Conservation (phyloP, 441 rosid genomes). For the Arabidopsis lyrata region DNA sequence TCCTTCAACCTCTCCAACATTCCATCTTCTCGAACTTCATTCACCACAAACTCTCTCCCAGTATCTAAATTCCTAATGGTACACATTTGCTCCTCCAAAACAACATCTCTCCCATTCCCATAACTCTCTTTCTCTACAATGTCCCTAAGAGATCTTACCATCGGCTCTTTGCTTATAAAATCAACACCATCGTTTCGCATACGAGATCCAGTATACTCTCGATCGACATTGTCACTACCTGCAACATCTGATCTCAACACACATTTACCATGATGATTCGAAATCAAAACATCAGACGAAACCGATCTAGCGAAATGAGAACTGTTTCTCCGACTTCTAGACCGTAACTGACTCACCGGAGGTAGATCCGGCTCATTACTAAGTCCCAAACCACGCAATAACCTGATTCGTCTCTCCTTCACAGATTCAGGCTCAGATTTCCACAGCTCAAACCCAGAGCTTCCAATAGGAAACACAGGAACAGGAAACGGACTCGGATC, state of each 20-base stretch:
- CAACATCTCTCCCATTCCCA: slow-evolving; percentile 42
- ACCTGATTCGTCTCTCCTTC: slow-evolving; percentile 77
- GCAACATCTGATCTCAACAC: slow-evolving; percentile 63
- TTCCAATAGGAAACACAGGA: slow-evolving; percentile 51
- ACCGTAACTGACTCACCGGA: slow-evolving; percentile 47
- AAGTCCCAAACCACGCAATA: slow-evolving; percentile 84
- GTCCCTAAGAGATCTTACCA: slow-evolving; percentile 48
- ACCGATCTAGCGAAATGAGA: slow-evolving; percentile 53
- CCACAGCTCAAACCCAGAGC: slow-evolving; percentile 81
- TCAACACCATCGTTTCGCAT: slow-evolving; percentile 35
- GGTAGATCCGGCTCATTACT: slow-evolving; percentile 60
- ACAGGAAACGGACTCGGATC: slow-evolving; percentile 58
- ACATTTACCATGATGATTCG: slow-evolving; percentile 43
- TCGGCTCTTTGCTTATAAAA: slow-evolving; percentile 59
- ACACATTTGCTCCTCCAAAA: slow-evolving; percentile 55
- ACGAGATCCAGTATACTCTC: slow-evolving; percentile 41
- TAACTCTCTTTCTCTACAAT: slow-evolving; percentile 44
- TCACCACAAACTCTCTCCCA: slow-evolving; percentile 88
- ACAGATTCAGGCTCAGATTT: slow-evolving; percentile 84
- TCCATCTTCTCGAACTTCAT: slow-evolving; percentile 89
- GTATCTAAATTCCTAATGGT: slow-evolving; percentile 87
- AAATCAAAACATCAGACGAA: slow-evolving; percentile 53
- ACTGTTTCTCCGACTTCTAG: slow-evolving; percentile 33
- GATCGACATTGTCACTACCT: slow-evolving; percentile 33
- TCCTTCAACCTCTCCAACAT: slow-evolving; percentile 85